phyloP scores from a whole-genome alignment of 768 basidiomycete species.

The Boletales sp. region DNA sequence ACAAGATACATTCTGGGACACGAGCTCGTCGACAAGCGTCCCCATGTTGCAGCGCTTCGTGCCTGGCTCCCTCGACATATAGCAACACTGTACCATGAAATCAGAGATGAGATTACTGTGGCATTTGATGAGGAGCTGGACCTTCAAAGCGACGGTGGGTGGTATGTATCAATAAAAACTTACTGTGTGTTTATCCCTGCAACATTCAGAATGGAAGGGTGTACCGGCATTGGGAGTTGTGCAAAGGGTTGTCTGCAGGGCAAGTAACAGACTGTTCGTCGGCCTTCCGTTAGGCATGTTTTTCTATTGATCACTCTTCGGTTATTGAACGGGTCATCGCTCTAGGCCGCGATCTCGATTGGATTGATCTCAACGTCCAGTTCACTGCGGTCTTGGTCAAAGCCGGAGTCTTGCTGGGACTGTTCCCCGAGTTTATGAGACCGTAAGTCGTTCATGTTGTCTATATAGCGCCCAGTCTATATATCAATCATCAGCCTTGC shows the following conservation, averaged over 20 bases:
- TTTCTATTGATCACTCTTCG: not conserved
- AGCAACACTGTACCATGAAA: constrained; percentile 33
- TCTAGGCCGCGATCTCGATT: constrained; percentile 5
- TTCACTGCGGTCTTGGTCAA: constrained; percentile 26
- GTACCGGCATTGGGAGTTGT: constrained; percentile 24
- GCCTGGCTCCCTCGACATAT: constrained; percentile 37
- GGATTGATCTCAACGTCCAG: constrained; percentile 20
- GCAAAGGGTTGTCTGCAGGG: constrained; percentile 36
- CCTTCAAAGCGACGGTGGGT: constrained; percentile 11
- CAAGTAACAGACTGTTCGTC: constrained; percentile 45
- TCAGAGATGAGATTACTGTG: constrained; percentile 43
- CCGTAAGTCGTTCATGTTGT: constrained; percentile 16
- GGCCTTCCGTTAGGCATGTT: constrained; percentile 44
- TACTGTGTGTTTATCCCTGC: not conserved
- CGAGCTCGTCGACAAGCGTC: constrained; percentile 22
- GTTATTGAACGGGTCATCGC: not conserved
- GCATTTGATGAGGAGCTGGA: constrained; percentile 39
- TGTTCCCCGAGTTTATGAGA: constrained; percentile 32
- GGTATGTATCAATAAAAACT: not conserved
- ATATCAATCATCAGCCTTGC: constrained; percentile 10
- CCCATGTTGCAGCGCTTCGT: constrained; percentile 29
- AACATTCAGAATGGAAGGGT: constrained; percentile 37
- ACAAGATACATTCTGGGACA: constrained; percentile 35
- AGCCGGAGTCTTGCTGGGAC: constrained; percentile 15
- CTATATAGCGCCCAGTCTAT: no score